Evolutionary conservation across 306 rosid species (phyloP).

Genomic region (Erythrophleum fordii): DNA sequence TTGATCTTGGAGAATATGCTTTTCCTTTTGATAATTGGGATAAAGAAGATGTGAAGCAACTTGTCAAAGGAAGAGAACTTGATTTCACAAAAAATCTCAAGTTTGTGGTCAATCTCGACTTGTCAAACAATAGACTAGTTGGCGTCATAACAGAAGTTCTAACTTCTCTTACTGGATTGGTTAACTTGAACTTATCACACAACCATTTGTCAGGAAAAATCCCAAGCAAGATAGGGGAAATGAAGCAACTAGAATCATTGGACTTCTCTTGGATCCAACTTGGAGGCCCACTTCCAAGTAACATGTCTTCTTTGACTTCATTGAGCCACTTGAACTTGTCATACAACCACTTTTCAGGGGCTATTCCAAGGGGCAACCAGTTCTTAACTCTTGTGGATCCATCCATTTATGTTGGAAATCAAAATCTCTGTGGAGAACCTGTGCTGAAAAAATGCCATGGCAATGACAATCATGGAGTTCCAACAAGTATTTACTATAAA

Average conservation of each 20-base stretch:
- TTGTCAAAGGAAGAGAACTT: constrained; percentile 1
- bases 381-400: constrained; percentile 11
- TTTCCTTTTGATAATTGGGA: background rate
- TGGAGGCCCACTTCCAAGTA: constrained; percentile 24
- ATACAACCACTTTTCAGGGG: constrained; percentile 31
- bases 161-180: background rate
- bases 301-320: constrained; percentile 32
- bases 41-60: background rate
- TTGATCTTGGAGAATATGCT: too few relatives aligned
- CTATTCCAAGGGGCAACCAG: constrained; percentile 32
- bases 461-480: background rate
- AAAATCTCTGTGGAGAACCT: constrained; percentile 16
- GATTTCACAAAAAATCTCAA: background rate
- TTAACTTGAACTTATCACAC: constrained; percentile 16
- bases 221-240: constrained; percentile 20
- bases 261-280: constrained; percentile 37
- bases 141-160: constrained; percentile 5
- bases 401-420: constrained; percentile 31
- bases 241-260: background rate
- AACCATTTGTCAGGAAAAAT: constrained; percentile 18
- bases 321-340: constrained; percentile 32
- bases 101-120: background rate
- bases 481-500: background rate
- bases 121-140: constrained; percentile 26
- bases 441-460: background rate